These are phyloP conservation scores for Lasiodiplodia sp. DNA, from an alignment of 2,329 filamentous ascomycete genomes.

Conservation along the genomic window DNA sequence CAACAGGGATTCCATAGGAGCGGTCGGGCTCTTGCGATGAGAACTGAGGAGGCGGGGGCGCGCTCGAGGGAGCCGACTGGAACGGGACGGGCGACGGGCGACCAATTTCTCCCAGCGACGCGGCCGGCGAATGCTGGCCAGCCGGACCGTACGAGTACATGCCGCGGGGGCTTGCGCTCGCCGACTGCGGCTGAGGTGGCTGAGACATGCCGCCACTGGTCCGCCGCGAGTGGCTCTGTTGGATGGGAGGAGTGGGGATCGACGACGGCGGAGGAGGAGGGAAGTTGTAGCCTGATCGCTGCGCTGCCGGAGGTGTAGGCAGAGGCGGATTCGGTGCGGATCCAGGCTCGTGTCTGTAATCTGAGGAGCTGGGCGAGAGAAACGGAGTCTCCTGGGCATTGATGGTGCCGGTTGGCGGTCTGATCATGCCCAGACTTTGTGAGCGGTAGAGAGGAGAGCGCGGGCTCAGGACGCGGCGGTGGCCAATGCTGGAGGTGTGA, in stretches of 20 bases:
- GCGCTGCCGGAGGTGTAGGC: slow-evolving; percentile 54
- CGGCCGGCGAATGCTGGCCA: slow-evolving; percentile 46
- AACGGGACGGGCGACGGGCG: slow-evolving; percentile 35
- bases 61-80: slow-evolving; percentile 32
- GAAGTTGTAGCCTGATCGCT: slow-evolving; percentile 45
- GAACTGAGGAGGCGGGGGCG: slow-evolving; percentile 10
- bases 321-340: slow-evolving; percentile 54
- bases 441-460: slow-evolving; percentile 63
- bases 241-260: slow-evolving; percentile 46
- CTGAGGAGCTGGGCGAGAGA: slow-evolving; percentile 50
- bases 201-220: slow-evolving; percentile 39
- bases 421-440: slow-evolving; percentile 56
- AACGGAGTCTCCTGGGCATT: slow-evolving; percentile 60
- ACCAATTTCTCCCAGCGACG: slow-evolving; percentile 27
- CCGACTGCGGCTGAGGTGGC: slow-evolving; percentile 42
- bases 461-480: slow-evolving; percentile 62
- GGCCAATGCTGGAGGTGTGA: slow-evolving; percentile 26
- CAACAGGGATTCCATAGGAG: slow-evolving; percentile 50
- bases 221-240: slow-evolving; percentile 51
- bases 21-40: slow-evolving; percentile 27
- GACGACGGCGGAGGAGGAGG: slow-evolving; percentile 37
- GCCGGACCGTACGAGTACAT: slow-evolving; percentile 55
- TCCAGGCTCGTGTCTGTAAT: slow-evolving; percentile 50
- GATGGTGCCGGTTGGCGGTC: slow-evolving; percentile 54
- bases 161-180: slow-evolving; percentile 56